Percentiles rank a stretch among this genome's conserved stretches.
phyloP scores from a whole-genome alignment of 768 basidiomycete species.

The Lyophyllum atratum region DNA sequence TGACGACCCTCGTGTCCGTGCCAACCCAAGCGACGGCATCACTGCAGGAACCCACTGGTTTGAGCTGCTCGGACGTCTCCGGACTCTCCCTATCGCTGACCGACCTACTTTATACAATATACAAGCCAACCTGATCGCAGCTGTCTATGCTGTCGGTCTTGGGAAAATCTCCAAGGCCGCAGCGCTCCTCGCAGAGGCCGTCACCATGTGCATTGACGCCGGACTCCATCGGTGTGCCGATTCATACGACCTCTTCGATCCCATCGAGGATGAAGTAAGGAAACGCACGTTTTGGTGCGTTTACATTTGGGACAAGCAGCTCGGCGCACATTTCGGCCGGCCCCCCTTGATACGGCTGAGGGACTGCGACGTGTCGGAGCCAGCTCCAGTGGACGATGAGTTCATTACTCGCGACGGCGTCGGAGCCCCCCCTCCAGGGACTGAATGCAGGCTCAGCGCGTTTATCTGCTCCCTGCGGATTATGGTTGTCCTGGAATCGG shows the following conservation, averaged over 20 bases:
- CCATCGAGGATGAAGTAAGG: slow-evolving; percentile 87
- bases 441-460: slow-evolving; percentile 76
- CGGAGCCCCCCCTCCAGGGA: slow-evolving; percentile 66
- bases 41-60: slow-evolving; percentile 92
- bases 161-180: slow-evolving; percentile 89
- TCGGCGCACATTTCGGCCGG: slow-evolving; percentile 85
- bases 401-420: slow-evolving; percentile 77
- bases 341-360: slow-evolving; percentile 84
- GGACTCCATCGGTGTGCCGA: slow-evolving; percentile 88
- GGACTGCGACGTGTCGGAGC: slow-evolving; percentile 92
- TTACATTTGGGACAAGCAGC: slow-evolving; percentile 96
- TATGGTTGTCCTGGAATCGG: slow-evolving; percentile 86
- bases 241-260: slow-evolving; percentile 83
- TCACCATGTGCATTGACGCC: slow-evolving; percentile 86
- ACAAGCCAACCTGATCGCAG: slow-evolving; percentile 89
- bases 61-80: slow-evolving; percentile 81
- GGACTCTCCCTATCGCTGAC: slow-evolving; percentile 88
- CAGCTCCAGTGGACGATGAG: slow-evolving; percentile 85
- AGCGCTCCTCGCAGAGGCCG: slow-evolving; percentile 80
- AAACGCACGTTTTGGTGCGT: slow-evolving; percentile 98
- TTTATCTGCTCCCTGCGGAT: slow-evolving; percentile 78
- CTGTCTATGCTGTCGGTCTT: slow-evolving; percentile 88
- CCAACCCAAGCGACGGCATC: slow-evolving; percentile 80
- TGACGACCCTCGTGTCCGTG: slow-evolving; percentile 87
- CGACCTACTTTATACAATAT: slow-evolving; percentile 90